Base-by-base conservation (phyloP, 768 basidiomycete genomes). In the Fomitopsis serialis region DNA sequence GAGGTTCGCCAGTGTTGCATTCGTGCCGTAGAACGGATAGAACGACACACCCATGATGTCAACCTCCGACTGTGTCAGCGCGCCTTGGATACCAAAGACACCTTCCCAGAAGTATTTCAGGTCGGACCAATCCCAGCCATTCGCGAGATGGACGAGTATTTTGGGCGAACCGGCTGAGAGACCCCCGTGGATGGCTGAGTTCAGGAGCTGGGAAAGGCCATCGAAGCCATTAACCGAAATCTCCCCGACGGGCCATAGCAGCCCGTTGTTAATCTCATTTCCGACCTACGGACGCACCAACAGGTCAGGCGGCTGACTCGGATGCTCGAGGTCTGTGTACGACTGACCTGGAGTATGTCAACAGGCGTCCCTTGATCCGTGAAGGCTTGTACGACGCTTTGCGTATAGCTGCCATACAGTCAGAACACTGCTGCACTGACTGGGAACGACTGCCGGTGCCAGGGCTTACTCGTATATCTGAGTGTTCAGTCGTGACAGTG, bases 231-330 rank as follows among this genome's bases (percentile, higher is more conserved):
- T 77, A 29, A 68, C 70, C 12, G 79, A 81, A 51, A 80, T 80
- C 29, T 70, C 67, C 40, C 81, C 82, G 24, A 74, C 71, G 11
- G 83, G 83, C 81, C 81, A 84, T 21, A 84, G 73, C 29, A 85
- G 67, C 15, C 83, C 82, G 55, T 79, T 72, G 67, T 82, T 84
- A 60, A 85, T 84, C 64, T 85, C 82, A 57, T 85, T 84, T 10
- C 82, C 82, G 52, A 83, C 75, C 76, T 80, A 61, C 35, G 19
- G 24, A 24, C 21, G 34, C 23, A 35, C 8, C 11, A 11, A 6
- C 29, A 32, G 17, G 29, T 50, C 6, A 23, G 27, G 23, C 15
- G 22, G 23, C 15, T 12, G 21, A 42, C 24, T 42, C n/a, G n/a
- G n/a, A n/a, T n/a, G 11, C 23, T 23, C 42, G 27, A 25, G 19